Conservation (phyloP, 1,284 basidiomycete species). For the Coniferiporia sulphurascens region DNA sequence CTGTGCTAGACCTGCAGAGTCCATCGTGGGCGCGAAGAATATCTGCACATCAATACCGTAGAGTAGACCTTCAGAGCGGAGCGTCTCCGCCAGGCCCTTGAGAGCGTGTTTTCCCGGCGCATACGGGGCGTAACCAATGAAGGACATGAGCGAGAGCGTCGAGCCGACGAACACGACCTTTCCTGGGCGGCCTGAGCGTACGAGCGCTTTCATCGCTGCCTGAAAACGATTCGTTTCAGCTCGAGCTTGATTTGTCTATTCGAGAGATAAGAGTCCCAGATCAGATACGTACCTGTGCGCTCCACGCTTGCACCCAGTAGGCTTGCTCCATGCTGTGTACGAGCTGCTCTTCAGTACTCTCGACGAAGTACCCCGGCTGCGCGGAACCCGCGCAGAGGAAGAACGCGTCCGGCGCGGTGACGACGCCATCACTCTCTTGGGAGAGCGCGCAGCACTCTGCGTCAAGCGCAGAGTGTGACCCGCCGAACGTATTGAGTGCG, state of each 20-base stretch:
- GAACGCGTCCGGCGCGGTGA: slow-evolving; percentile 63
- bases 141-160: slow-evolving; percentile 74
- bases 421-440: slow-evolving; percentile 26
- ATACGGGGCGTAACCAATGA: slow-evolving; percentile 85
- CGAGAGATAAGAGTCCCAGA: not conserved
- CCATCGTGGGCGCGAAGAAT: slow-evolving; percentile 86
- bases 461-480: slow-evolving; percentile 54
- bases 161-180: slow-evolving; percentile 85
- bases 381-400: slow-evolving; percentile 76
- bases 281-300: slow-evolving; percentile 58
- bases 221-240: slow-evolving; percentile 26
- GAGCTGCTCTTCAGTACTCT: slow-evolving; percentile 58
- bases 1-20: slow-evolving; percentile 72
- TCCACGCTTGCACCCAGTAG: slow-evolving; percentile 74
- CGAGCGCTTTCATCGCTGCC: slow-evolving; percentile 74
- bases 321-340: slow-evolving; percentile 55
- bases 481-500: slow-evolving; percentile 46
- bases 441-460: slow-evolving; percentile 48
- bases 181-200: slow-evolving; percentile 46
- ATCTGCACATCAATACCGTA: slow-evolving; percentile 82
- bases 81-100: slow-evolving; percentile 81
- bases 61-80: slow-evolving; percentile 79
- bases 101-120: slow-evolving; percentile 88
- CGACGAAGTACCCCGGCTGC: slow-evolving; percentile 69
- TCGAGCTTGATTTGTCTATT: not conserved